Evolutionary conservation across 805 yeast genomes (phyloP), one percentile per base, ranked within the genome.

Genomic region (Hanseniaspora meyeri): DNA sequence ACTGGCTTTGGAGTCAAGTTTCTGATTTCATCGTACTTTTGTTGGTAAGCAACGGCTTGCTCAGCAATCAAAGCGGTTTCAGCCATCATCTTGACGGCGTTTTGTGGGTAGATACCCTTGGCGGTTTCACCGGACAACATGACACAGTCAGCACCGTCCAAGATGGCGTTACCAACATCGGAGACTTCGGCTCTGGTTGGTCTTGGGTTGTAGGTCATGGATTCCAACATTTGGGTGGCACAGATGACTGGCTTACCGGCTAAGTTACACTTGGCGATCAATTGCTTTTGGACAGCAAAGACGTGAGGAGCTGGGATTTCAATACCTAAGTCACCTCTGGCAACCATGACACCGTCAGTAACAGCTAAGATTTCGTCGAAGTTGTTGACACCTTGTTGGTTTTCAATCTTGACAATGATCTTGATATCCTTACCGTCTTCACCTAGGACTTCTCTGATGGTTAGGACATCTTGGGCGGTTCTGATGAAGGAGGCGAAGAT

Each of bases 81-180:
- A 77, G 90, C 96, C 98, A 93, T 93, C 90, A 93, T 90, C 64
- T 90, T 79, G 63, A 93, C 98, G 61, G 98, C 96, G 79, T 93
- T 95, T 62, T 83, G 74, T 72, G 98, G 98, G 80, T 93, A 93
- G 80, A 83, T 82, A 79, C 98, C 98, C 83, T 93, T 93, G 70
- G 98, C 98, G 67, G 98, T 93, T 79, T 93, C 98, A 73, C 98
- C 98, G 58, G 95, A 86, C 72, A 93, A 82, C 98, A 93, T 93
- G 72, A 93, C 97, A 86, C 98, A 93, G 79, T 93, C 98, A 68
- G 97, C 97, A 77, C 98, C 98, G 70, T 93, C 98, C 71, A 93
- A 81, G 64, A 93, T 87, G 66, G 98, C 98, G 76, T 93, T 93
- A 77, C 98, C 98, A 62, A 93, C 98, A 74, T 93, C 98, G 58